Evolutionary conservation across 2,329 filamentous ascomycete genomes (phyloP), one percentile per base, ranked within the genome.

Genomic region (Arthrocladium fulminans): DNA sequence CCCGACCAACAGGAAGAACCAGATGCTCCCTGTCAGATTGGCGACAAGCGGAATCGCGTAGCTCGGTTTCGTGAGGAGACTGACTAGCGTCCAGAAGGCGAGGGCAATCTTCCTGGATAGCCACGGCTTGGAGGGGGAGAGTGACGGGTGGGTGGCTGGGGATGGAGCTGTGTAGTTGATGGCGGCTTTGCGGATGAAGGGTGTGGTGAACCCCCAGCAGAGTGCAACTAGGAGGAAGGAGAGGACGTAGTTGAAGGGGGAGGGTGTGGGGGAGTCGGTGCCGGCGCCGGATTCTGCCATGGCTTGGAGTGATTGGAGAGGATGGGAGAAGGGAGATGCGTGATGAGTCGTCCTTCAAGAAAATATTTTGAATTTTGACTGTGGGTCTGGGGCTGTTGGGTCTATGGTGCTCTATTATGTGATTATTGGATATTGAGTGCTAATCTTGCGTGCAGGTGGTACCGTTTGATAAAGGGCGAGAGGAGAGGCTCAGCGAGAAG

Each of bases 1-100:
- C 5, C 90, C 90, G 67, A 97, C 90, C 55, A 97, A 72, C 57
- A 97, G 68, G 60, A 97, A 97, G 68, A 97, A 97, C 90, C 90
- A 97, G 48, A 96, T 76, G 62, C 88, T 94, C 24, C 90, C 90
- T 2, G 90, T 95, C 46, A 97, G 69, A 64, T 97, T 97, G 50
- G 95, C 68, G 45, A 95, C 68, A 57, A 97, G 67, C 17, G 90
- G 90, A 22, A 94, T 69, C 4, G 88, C 86, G 67, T 97, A 97
- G 15, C 79, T 77, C 29, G 89, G 89, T 57, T 88, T 88, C 50
- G 77, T 73, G 45, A 97, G 67, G 50, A 96, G 71, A 61, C 95
- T 89, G 10, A 81, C 61, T 1, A 90, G 85, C 2, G 81, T 83
- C 63, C 87, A 92, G 60, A 84, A 78, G 6, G 83, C 73, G 1